Evolutionary conservation across 352 stramenopile genomes (phyloP), one percentile per base, ranked within the genome.

Genomic region (Phytopythium boreale): DNA sequence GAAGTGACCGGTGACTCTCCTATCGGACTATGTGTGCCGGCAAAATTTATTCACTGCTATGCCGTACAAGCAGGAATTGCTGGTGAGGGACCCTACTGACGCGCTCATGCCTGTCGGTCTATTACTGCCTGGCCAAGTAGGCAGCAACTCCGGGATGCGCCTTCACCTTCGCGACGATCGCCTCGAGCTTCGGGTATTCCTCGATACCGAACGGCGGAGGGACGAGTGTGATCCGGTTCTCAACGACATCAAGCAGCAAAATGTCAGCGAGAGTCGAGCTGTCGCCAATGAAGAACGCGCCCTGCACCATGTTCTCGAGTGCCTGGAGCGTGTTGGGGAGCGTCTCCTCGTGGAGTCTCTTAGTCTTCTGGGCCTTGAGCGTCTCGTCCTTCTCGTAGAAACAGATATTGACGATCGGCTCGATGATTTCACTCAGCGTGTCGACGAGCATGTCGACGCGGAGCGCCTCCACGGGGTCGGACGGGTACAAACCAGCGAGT

Each of bases 261-360:
- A 91, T 12, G 58, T 91, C 47, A 5, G 47, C 47, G 8, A 36
- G 24, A 15, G 47, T 22, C 19, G 8, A 2, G 1, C 17, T 0
- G 50, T 84, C 77, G 27, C 79, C 82, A 4, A 77, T 61, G 58
- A 92, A 72, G 59, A 82, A 90, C 57, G 72, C 74, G 34, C 77
- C 80, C 22, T 67, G 27, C n/a, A 90, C 68, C 24, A 76, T 44
- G 34, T 61, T 70, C 65, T 91, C 78, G 2, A 92, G 59, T 31
- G 65, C 52, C 9, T 36, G 47, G 29, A 93, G 59, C 1, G 56
- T 47, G 61, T 71, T 73, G 7, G 79, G 76, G 14, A 82, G 41
- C 26, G 62, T 71, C 49, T 84, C 70, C n/a, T 79, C 67, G 3
- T 80, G 39, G 50, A 80, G 74, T 31, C 50, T 63, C 49, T 82